A percentile compares a stretch with the other conserved stretches of the same genome.
phyloP scores from a whole-genome alignment of 108 stramenopile species.

The Bacterosira constricta region DNA sequence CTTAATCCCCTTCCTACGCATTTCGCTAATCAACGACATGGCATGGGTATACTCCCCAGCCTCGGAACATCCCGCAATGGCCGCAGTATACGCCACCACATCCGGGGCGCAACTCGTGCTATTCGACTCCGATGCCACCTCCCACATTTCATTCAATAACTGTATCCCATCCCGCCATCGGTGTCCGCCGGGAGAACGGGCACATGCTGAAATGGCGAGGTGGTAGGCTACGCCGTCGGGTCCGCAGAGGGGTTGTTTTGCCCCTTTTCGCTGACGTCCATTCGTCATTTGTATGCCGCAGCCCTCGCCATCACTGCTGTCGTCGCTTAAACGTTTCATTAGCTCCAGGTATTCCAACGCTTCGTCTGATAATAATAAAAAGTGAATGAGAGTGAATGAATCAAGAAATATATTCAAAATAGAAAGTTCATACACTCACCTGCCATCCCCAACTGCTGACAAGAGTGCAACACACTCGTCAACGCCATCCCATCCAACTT shows the following conservation, averaged over 20 bases:
- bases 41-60: slow-evolving; percentile 77
- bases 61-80: slow-evolving; percentile 80
- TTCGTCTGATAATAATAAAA: slow-evolving; percentile 32
- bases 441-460: slow-evolving; percentile 75
- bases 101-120: slow-evolving; percentile 44
- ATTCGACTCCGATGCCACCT: slow-evolving; percentile 1
- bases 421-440: too few relatives aligned
- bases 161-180: slow-evolving; percentile 66
- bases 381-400: neutral
- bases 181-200: slow-evolving; percentile 55
- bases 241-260: slow-evolving; percentile 56
- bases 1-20: slow-evolving; percentile 66
- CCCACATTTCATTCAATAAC: slow-evolving; percentile 58
- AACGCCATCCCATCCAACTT: slow-evolving; percentile 69
- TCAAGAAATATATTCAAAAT: neutral
- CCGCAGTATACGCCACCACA: slow-evolving; percentile 78
- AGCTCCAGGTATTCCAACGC: slow-evolving; percentile 66
- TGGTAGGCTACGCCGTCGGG: slow-evolving; percentile 84
- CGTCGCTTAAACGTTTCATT: slow-evolving; percentile 56
- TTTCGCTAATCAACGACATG: slow-evolving; percentile 61
- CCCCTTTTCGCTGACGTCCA: slow-evolving; percentile 54
- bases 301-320: neutral
- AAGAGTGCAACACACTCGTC: slow-evolving; percentile 73
- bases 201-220: slow-evolving; percentile 81
- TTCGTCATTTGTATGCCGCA: slow-evolving; percentile 36